These are phyloP conservation scores for Biscogniauxia mediterranea DNA, from an alignment of 2,329 filamentous ascomycete genomes.

Conservation along the genomic window DNA sequence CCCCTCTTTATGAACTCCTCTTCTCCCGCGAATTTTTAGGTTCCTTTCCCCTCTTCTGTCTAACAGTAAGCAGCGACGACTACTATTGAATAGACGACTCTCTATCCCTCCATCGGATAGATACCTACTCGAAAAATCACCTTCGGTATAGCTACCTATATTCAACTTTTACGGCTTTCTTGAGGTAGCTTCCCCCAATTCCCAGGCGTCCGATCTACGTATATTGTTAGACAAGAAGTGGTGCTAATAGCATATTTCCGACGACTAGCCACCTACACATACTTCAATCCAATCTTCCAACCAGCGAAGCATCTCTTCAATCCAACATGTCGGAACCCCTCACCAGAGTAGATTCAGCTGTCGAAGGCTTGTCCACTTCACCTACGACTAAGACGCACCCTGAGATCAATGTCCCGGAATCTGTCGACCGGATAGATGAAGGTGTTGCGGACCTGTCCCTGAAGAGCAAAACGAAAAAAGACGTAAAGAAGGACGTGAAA, in stretches of 20 bases:
- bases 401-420: neutral
- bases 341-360: constrained; percentile 87
- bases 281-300: neutral
- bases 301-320: constrained; percentile 8
- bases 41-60: constrained; percentile 21
- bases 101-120: constrained; percentile 27
- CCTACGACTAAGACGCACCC: neutral
- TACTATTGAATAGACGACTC: constrained; percentile 4
- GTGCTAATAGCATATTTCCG: constrained; percentile 5
- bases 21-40: constrained; percentile 4
- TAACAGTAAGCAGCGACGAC: constrained; percentile 15
- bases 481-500: too few relatives aligned
- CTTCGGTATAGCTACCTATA: neutral
- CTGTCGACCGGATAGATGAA: neutral
- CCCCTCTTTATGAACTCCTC: constrained; percentile 18
- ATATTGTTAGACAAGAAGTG: too few relatives aligned
- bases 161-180: neutral
- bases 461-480: neutral
- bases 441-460: neutral
- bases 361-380: constrained; percentile 67
- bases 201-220: constrained; percentile 3
- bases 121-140: constrained; percentile 9
- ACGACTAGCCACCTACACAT: constrained; percentile 2
- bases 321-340: constrained; percentile 53
- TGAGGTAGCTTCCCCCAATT: constrained; percentile 11